Conservation (phyloP, 2,329 filamentous ascomycete species). For the Thielaviopsis musarum region DNA sequence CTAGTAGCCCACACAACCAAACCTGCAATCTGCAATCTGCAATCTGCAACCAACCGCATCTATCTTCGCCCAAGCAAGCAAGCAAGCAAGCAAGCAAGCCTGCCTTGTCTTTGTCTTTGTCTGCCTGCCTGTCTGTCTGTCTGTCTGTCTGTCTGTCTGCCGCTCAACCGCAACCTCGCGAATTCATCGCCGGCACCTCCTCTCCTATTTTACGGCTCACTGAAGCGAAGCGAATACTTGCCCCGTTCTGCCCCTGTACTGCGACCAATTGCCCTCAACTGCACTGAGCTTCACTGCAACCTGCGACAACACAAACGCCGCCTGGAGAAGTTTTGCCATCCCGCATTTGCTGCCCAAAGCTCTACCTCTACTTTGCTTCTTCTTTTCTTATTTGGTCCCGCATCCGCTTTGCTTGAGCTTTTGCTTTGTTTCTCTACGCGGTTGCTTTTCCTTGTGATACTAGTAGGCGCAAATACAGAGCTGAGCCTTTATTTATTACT, state of each 20-base stretch:
- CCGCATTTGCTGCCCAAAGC: background rate
- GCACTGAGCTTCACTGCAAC: background rate
- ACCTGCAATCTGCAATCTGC: background rate
- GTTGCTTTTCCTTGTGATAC: background rate
- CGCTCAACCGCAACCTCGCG: background rate
- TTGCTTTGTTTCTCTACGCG: background rate
- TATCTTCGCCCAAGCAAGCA: too few species aligned
- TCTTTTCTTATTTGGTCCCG: background rate
- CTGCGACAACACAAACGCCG: background rate
- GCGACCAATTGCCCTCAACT: background rate
- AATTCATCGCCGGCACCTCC: background rate
- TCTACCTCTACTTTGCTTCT: background rate
- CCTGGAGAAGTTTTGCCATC: background rate
- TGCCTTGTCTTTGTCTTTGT: too few species aligned
- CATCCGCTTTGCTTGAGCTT: background rate
- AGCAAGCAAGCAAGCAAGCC: too few species aligned
- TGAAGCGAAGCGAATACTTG: background rate
- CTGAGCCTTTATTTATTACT: background rate
- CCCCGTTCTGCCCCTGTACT: background rate
- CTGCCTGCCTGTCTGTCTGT: too few species aligned
- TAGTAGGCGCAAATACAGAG: background rate
- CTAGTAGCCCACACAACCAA: background rate
- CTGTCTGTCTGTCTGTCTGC: background rate
- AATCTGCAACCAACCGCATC: background rate
- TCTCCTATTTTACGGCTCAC: background rate